Evolutionary conservation across 441 rosid species (phyloP), one percentile per base, ranked within the genome.

Genomic region (Eruca vesicaria): DNA sequence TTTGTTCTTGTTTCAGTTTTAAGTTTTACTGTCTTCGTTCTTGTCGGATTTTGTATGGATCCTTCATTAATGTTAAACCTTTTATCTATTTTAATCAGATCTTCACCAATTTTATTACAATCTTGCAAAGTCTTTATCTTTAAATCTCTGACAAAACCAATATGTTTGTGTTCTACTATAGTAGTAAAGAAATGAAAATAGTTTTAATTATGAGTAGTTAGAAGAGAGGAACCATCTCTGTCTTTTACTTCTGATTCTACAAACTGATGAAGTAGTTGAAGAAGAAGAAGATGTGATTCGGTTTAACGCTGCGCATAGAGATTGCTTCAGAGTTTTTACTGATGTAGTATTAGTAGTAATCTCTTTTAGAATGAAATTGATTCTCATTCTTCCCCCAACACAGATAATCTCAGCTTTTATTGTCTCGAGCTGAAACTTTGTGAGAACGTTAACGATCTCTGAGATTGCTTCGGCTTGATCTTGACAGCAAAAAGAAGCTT

Each of bases 221-320:
- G 88, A 81, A 69, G 95, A 87, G 74, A 89, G 79, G 84, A 95
- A 88, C 85, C 94, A 81, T 82, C 97, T 83, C 71, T 93, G 99
- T 73, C 99, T 84, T 75, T 87, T 93, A 85, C 99, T 95, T 82
- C 98, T 85, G 68, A 90, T 83, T 26, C 91, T 89, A 66, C 78
- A 80, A 77, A 77, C 82, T 4, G 90, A 70, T 8, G 86, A 74
- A 69, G 78, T 19, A 2, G 91, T 82, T 0, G 90, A 82, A 0
- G 93, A 86, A 45, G 88, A 79, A 1, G 90, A 59, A 2, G 74
- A 55, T 9, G 71, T 68, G 67, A 78, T 63, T 68, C 91, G 73
- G 78, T 73, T 89, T 36, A 95, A 73, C 12, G 89, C 90, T 10
- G 78, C 73, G 45, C 79, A 80, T 0, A 95, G 82, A 1, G 98